These are phyloP conservation scores for Dalbergia cochinchinensis DNA, from an alignment of 306 rosid species.

Conservation along the genomic window DNA sequence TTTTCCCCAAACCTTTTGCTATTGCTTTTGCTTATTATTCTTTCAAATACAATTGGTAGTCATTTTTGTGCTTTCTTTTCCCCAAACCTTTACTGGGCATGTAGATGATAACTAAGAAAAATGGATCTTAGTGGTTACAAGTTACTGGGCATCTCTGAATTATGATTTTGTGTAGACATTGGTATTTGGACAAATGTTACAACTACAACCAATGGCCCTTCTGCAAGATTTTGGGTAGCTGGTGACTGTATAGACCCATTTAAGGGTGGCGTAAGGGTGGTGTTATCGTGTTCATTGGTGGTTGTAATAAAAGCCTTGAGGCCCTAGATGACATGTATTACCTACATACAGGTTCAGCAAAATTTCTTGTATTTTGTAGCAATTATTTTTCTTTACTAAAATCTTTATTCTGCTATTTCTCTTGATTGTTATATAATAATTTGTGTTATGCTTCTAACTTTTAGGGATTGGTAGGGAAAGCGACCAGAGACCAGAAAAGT, in stretches of 20 bases:
- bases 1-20: no score
- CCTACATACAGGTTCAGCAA: constrained; percentile 80
- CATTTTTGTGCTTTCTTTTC: no score
- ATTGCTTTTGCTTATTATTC: no score
- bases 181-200: constrained; percentile 85
- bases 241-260: constrained; percentile 92
- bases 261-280: no score
- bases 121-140: no score
- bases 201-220: constrained; percentile 62
- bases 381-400: constrained; percentile 18
- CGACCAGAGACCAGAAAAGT: constrained; percentile 82
- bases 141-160: constrained; percentile 17
- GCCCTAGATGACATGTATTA: constrained; percentile 96
- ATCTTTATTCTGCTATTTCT: constrained; percentile 38
- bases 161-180: constrained; percentile 68
- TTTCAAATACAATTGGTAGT: no score
- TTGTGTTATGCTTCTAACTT: constrained; percentile 51
- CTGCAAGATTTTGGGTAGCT: constrained; percentile 90
- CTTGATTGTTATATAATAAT: constrained; percentile 32
- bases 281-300: constrained; percentile 89
- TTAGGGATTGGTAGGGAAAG: constrained; percentile 77
- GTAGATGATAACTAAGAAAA: no score
- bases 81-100: no score
- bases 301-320: constrained; percentile 96
- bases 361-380: constrained; percentile 28